Base-by-base conservation (phyloP, 805 yeast genomes). In the Ogataea wickerhamii region DNA sequence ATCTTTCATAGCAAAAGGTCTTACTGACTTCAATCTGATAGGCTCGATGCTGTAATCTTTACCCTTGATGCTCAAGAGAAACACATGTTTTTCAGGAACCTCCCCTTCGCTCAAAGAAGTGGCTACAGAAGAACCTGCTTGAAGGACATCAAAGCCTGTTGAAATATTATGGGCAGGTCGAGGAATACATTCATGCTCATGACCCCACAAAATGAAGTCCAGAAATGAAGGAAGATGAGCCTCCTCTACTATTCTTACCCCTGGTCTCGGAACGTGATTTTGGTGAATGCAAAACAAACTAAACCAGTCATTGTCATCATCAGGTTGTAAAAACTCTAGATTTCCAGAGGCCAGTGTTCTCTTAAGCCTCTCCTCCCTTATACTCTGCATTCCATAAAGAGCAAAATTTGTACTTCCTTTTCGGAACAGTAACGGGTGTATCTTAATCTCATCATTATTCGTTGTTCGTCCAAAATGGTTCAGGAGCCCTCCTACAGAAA, bases 191-290 rank as follows among this genome's bases (percentile, higher is more conserved):
- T 93, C 97, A 61, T 93, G 98, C 58, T 93, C 98, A 60, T 93
- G 98, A 13, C 98, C 98, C 98, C 98, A 93, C 2, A 89, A 64
- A 0, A 93, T 80, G 40, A 91, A 67, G 55, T 93, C 88, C 32
- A 93, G 53, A 55, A 89, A 88, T 6, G 71, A 66, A 0, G 98
- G 98, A 18, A 93, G 63, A 49, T 85, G 83, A 37, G 70, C 72
- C 47, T 89, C 98, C 5, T 97, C 98, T 4, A 93, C 66, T 47
- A 83, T 83, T 4, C 87, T 80, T 0, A 94, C 85, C 30, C 78
- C 78, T 1, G 94, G 76, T 52, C 89, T 89, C 4, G 82, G 78
- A 2, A 80, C 73, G 55, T 86, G 96, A 61, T 93, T 93, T 61
- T 93, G 98, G 60, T 93, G 98, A 6, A 93, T 82, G 33, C 87